These are phyloP conservation scores for Periconia sp. DNA, from an alignment of 2,329 filamentous ascomycete species.

Conservation along the genomic window DNA sequence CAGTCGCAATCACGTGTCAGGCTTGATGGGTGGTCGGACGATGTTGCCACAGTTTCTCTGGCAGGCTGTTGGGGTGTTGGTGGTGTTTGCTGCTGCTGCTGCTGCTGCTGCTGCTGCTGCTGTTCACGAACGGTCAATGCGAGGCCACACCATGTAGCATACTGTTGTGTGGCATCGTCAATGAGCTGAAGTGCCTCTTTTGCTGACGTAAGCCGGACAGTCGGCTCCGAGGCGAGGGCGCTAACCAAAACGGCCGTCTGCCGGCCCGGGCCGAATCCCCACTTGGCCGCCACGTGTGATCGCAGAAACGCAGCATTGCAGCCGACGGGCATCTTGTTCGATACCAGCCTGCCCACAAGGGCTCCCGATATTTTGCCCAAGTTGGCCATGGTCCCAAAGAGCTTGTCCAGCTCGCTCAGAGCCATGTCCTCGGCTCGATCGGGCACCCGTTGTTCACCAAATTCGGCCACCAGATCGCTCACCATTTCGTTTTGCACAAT, in stretches of 20 bases:
- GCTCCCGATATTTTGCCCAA: conserved; percentile 1
- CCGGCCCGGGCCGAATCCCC: conserved; percentile 3
- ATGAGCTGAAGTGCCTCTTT: not conserved
- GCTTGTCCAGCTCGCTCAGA: too few species aligned
- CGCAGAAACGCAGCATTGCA: not conserved
- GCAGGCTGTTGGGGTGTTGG: too few species aligned
- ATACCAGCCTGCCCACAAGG: conserved; percentile 1
- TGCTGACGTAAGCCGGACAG: not conserved
- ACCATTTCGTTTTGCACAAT: conserved; percentile 10
- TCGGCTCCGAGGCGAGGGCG: conserved; percentile 4
- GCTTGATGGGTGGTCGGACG: too few species aligned
- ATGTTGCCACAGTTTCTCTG: too few species aligned
- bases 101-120: conserved; percentile 4
- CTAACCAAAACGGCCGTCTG: conserved; percentile 2
- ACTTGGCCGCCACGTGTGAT: conserved; percentile 1
- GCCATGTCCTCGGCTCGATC: too few species aligned
- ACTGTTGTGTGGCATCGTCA: conserved; percentile 2
- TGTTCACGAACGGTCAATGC: conserved; percentile 1
- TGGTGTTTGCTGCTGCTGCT: conserved; percentile 5
- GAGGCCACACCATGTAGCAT: conserved; percentile 2
- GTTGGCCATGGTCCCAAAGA: not conserved
- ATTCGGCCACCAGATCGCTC: conserved; percentile 1
- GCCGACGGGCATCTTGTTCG: conserved; percentile 6
- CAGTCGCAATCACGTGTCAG: too few species aligned
- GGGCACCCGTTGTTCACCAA: too few species aligned